Evolutionary conservation across 2,329 filamentous ascomycete genomes (phyloP).

Genomic region (Apiospora kogelbergensis): DNA sequence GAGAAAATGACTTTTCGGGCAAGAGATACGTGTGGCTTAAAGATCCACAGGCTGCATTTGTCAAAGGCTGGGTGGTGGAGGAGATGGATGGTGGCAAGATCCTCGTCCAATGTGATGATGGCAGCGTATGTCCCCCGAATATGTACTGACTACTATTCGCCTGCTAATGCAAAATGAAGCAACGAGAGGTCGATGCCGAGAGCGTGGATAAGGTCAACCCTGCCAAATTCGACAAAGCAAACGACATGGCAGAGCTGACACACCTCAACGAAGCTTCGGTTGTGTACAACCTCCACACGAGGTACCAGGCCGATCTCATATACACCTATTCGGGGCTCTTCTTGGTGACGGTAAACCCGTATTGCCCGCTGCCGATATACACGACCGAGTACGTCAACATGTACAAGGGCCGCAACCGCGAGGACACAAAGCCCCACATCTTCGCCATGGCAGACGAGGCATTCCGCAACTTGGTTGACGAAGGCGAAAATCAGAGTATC

Average conservation of each 20-base stretch:
- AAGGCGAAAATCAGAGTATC: slow-evolving; percentile 95
- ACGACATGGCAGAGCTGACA: slow-evolving; percentile 98
- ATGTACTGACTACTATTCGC: slow-evolving; percentile 1
- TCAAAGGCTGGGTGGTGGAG: slow-evolving; percentile 89
- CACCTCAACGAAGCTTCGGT: slow-evolving; percentile 98
- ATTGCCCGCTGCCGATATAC: slow-evolving; percentile 92
- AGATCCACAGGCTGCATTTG: slow-evolving; percentile 82
- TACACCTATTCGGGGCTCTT: slow-evolving; percentile 98
- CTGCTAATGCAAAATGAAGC: slow-evolving; percentile 45
- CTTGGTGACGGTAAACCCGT: slow-evolving; percentile 95
- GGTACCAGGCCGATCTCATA: slow-evolving; percentile 94
- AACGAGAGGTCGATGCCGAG: slow-evolving; percentile 83
- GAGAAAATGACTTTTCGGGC: slow-evolving; percentile 97
- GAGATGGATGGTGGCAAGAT: slow-evolving; percentile 70
- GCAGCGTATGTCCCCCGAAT: slow-evolving; percentile 61
- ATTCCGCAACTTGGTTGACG: slow-evolving; percentile 92
- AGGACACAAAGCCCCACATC: slow-evolving; percentile 96
- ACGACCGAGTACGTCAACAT: slow-evolving; percentile 96
- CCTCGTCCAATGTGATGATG: slow-evolving; percentile 91
- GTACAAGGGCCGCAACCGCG: slow-evolving; percentile 88
- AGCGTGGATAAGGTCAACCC: slow-evolving; percentile 98
- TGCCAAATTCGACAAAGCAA: slow-evolving; percentile 98
- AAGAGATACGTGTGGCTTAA: slow-evolving; percentile 98
- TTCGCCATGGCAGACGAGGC: slow-evolving; percentile 97
- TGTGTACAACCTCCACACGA: slow-evolving; percentile 91